phyloP scores from a whole-genome alignment of 2,329 filamentous ascomycete genomes.

The Aspergillus candidus region DNA sequence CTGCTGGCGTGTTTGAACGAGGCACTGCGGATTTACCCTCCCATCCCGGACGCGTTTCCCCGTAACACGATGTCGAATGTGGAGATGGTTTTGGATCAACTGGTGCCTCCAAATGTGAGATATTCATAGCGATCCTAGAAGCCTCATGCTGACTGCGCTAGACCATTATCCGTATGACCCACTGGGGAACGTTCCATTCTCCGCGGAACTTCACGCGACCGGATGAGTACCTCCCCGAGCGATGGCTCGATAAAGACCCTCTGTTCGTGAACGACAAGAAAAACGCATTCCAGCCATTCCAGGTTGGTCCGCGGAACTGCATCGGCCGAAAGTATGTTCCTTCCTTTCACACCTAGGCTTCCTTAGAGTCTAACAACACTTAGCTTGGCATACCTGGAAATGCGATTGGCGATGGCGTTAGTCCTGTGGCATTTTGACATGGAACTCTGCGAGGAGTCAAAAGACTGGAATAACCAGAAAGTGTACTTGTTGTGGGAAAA shows the following conservation, averaged over 20 bases:
- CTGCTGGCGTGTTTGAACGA: conserved; percentile 46
- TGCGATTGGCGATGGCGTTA: conserved; percentile 43
- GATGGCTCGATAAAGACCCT: conserved; percentile 24
- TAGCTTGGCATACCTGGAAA: conserved; percentile 45
- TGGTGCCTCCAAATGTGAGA: conserved; percentile 2
- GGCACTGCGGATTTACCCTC: conserved; percentile 42
- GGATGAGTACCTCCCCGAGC: conserved; percentile 26
- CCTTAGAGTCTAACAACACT: not conserved
- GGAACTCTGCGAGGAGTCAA: conserved; percentile 21
- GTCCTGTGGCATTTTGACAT: conserved; percentile 47
- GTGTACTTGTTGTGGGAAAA: conserved; percentile 37
- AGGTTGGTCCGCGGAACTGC: conserved; percentile 31
- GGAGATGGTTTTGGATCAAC: not conserved
- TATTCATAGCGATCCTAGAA: not conserved
- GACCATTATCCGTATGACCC: conserved; percentile 3
- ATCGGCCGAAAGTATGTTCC: conserved; percentile 25
- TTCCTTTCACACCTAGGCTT: not conserved
- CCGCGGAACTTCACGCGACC: conserved; percentile 20
- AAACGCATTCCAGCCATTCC: conserved; percentile 29
- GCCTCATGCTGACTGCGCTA: not conserved
- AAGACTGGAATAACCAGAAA: conserved; percentile 30
- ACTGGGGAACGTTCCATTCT: conserved; percentile 20
- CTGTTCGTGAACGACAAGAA: conserved; percentile 17
- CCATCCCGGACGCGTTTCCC: conserved; percentile 23
- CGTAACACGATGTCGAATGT: conserved; percentile 1